These are phyloP conservation scores for Alectoria sarmentosa DNA, from an alignment of 495 filamentous ascomycete species.

Conservation along the genomic window DNA sequence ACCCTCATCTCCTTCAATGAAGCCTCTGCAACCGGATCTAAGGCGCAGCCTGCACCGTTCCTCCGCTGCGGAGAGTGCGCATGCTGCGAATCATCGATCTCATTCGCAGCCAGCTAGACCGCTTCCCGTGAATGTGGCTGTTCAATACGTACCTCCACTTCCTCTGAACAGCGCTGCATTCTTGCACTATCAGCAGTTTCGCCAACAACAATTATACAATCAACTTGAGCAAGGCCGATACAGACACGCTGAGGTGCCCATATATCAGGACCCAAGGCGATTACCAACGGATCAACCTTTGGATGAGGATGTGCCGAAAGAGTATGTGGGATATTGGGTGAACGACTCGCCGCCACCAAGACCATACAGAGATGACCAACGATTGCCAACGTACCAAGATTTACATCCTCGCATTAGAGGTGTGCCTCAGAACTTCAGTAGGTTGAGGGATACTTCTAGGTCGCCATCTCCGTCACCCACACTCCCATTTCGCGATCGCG, in stretches of 20 bases:
- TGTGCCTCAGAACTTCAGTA: conserved; percentile 39
- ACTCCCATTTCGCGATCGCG: conserved; percentile 25
- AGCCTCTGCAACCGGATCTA: conserved; percentile 46
- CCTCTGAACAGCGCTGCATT: conserved; percentile 32
- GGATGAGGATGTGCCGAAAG: conserved; percentile 45
- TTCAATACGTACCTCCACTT: conserved; percentile 29
- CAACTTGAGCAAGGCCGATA: conserved; percentile 27
- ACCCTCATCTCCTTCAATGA: conserved; percentile 56
- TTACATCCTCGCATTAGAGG: conserved; percentile 41
- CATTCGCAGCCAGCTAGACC: conserved; percentile 61
- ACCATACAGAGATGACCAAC: conserved; percentile 39
- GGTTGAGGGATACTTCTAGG: conserved; percentile 38
- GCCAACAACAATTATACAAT: conserved; percentile 22
- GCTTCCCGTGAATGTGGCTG: conserved; percentile 31
- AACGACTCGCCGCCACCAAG: conserved; percentile 50
- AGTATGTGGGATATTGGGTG: conserved; percentile 62
- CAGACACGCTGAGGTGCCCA: conserved; percentile 23
- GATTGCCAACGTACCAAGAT: conserved; percentile 43
- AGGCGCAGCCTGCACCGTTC: conserved; percentile 51
- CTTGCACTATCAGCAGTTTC: conserved; percentile 35
- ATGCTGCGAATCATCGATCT: conserved; percentile 48
- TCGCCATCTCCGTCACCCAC: conserved; percentile 33
- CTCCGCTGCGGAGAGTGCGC: conserved; percentile 46
- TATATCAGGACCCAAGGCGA: conserved; percentile 24
- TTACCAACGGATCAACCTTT: conserved; percentile 18